phyloP scores from a whole-genome alignment of 148 eudicot species.

The Pharnaceum exiguum region DNA sequence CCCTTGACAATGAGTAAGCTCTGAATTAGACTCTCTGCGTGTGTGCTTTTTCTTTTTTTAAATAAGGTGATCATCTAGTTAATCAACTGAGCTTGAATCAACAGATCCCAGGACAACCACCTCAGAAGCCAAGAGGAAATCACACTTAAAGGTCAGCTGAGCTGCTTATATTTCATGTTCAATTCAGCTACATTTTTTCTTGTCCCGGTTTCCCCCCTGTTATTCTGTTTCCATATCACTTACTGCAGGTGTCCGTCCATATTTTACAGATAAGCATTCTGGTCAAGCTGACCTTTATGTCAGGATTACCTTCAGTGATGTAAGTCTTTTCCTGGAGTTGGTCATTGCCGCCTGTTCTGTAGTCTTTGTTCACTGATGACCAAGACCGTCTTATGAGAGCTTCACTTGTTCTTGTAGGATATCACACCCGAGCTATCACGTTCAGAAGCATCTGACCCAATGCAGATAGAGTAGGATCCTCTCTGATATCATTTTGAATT shows the following conservation, averaged over 20 bases:
- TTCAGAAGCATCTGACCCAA: constrained; percentile 17
- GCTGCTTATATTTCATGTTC: background rate
- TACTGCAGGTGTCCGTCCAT: too few species aligned
- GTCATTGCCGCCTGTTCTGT: background rate
- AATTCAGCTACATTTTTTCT: too few species aligned
- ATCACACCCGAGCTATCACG: constrained; percentile 11
- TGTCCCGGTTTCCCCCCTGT: background rate
- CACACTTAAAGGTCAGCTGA: constrained; percentile 41
- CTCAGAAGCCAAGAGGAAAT: constrained; percentile 59
- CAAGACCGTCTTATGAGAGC: background rate
- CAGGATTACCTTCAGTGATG: constrained; percentile 61
- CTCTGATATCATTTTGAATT: background rate
- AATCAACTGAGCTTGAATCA: constrained; percentile 1
- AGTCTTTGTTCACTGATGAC: background rate
- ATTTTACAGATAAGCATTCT: constrained; percentile 48
- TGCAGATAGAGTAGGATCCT: constrained; percentile 51
- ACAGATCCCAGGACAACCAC: constrained; percentile 60
- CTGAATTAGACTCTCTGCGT: background rate
- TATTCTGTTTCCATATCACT: background rate
- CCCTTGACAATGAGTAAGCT: constrained; percentile 36
- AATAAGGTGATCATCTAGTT: background rate
- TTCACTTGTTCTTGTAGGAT: constrained; percentile 27
- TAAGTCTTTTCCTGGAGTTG: constrained; percentile 18
- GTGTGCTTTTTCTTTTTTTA: background rate
- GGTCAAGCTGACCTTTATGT: constrained; percentile 52